phyloP scores from a whole-genome alignment of 2,329 filamentous ascomycete genomes.

The Penicillium decumbens region DNA sequence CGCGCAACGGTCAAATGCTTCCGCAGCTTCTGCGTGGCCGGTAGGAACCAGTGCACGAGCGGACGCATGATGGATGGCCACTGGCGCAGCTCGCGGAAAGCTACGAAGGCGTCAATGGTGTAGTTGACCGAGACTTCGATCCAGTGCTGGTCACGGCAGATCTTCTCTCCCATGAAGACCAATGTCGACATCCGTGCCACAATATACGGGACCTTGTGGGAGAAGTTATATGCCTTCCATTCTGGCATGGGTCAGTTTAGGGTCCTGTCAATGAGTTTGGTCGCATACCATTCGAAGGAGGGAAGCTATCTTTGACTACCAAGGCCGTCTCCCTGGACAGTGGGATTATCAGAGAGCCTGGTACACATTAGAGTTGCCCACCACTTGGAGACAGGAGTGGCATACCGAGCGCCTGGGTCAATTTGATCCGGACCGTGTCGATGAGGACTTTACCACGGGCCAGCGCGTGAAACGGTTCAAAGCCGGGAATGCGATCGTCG shows the following conservation, averaged over 20 bases:
- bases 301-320: slow-evolving; percentile 23
- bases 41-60: slow-evolving; percentile 46
- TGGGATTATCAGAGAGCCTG: slow-evolving; percentile 25
- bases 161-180: slow-evolving; percentile 22
- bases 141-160: slow-evolving; percentile 25
- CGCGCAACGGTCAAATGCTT: slow-evolving; percentile 36
- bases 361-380: background rate
- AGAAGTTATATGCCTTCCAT: slow-evolving; percentile 54
- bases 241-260: slow-evolving; percentile 32
- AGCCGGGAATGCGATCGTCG: slow-evolving; percentile 26
- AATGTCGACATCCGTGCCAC: slow-evolving; percentile 52
- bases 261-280: background rate
- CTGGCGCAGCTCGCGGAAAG: slow-evolving; percentile 39
- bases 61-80: slow-evolving; percentile 42
- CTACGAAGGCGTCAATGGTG: slow-evolving; percentile 23
- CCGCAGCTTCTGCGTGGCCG: slow-evolving; percentile 39
- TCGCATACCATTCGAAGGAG: slow-evolving; percentile 23
- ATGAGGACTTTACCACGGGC: slow-evolving; percentile 11
- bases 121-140: slow-evolving; percentile 26
- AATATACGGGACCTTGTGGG: slow-evolving; percentile 50
- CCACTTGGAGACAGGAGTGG: background rate
- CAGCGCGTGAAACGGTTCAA: slow-evolving; percentile 26
- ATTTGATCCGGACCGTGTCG: slow-evolving; percentile 28
- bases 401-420: slow-evolving; percentile 32
- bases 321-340: slow-evolving; percentile 26